phyloP scores from a whole-genome alignment of 208 protist genomes.

The Phytomonas sp. region DNA sequence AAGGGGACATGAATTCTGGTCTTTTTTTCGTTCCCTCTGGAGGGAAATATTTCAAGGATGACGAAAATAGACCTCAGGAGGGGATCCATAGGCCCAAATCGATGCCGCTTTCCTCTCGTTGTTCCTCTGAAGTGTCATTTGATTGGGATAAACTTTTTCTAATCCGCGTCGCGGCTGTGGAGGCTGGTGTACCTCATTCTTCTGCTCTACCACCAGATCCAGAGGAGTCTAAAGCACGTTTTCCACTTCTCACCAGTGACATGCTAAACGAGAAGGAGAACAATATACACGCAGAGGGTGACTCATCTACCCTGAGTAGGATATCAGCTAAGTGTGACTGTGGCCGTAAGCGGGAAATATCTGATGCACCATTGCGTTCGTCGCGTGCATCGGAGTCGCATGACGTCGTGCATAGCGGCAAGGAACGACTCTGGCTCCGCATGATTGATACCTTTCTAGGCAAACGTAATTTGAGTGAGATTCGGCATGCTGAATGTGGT shows the following conservation, averaged over 20 bases:
- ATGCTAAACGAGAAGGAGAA: neutral
- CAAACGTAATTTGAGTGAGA: neutral
- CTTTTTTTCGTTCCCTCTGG: neutral
- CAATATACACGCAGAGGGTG: neutral
- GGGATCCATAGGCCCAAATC: neutral
- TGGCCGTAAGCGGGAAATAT: neutral
- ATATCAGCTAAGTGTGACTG: neutral
- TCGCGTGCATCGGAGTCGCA: neutral
- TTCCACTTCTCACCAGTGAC: neutral
- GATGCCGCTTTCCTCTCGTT: neutral
- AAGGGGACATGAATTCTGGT: neutral
- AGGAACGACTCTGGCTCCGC: neutral
- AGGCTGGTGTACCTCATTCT: neutral
- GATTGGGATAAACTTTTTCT: neutral
- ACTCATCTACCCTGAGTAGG: neutral
- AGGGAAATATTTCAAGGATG: neutral
- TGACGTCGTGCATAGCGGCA: neutral
- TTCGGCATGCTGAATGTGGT: neutral
- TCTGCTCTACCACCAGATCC: neutral
- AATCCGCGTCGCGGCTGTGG: neutral
- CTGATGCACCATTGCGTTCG: neutral
- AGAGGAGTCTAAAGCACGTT: neutral
- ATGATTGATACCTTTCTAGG: neutral
- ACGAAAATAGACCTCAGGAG: neutral
- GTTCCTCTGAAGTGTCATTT: neutral